Evolutionary conservation across 768 basidiomycete species (phyloP).

Genomic region (Suillus variegatus): DNA sequence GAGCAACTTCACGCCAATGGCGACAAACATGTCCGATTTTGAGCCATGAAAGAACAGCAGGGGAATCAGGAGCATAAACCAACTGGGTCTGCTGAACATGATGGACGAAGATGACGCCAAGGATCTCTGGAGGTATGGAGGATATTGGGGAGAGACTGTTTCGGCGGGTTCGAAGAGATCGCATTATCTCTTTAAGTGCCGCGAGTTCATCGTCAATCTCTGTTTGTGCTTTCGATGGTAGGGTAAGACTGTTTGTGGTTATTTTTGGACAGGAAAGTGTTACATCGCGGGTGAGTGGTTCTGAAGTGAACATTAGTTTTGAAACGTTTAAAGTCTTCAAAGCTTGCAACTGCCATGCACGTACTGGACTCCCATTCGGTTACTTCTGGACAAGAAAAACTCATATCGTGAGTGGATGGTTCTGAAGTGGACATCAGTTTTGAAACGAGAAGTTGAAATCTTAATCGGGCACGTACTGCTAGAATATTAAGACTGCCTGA

Average conservation of each 20-base stretch:
- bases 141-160: slow-evolving; percentile 11
- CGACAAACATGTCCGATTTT: slow-evolving; percentile 10
- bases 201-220: slow-evolving; percentile 9
- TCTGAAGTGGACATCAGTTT: neutral
- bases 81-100: neutral
- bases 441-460: neutral
- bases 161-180: slow-evolving; percentile 6
- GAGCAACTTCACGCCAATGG: slow-evolving; percentile 43
- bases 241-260: neutral
- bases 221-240: neutral
- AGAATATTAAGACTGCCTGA: neutral
- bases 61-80: neutral
- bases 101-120: slow-evolving; percentile 7
- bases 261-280: neutral
- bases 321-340: neutral
- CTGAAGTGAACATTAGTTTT: neutral
- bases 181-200: neutral
- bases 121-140: slow-evolving; percentile 12
- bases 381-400: neutral
- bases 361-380: neutral
- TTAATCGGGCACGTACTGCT: neutral
- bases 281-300: neutral
- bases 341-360: neutral
- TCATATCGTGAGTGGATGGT: neutral
- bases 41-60: slow-evolving; percentile 9